These are phyloP conservation scores for Yarrowia sp. DNA, from an alignment of 805 yeast genomes.

Conservation along the genomic window DNA sequence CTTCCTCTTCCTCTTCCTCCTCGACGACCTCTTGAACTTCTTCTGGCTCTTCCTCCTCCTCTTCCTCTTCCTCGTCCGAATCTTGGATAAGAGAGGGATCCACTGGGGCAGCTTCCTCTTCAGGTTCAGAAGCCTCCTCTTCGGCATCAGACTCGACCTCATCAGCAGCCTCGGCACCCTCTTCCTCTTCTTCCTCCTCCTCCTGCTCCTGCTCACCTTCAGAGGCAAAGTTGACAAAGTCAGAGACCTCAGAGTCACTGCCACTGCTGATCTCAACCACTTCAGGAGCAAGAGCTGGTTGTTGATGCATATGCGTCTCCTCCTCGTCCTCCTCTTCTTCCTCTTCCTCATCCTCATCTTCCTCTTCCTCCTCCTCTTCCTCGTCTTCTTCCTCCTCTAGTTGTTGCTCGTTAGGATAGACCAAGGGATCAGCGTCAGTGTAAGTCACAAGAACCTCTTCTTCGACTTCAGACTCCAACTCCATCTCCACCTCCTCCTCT, in stretches of 20 bases:
- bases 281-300: background rate
- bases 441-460: too few species aligned
- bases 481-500: background rate
- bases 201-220: background rate
- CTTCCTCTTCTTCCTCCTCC: background rate
- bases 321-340: background rate
- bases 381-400: background rate
- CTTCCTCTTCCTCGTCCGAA: background rate
- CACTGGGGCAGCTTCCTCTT: background rate
- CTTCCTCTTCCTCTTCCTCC: background rate
- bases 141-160: background rate
- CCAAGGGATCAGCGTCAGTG: too few species aligned
- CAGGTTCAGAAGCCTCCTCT: background rate
- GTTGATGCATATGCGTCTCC: background rate
- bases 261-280: constrained; percentile 4
- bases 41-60: background rate
- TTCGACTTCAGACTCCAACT: too few species aligned
- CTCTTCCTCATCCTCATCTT: background rate
- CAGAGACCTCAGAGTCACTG: background rate
- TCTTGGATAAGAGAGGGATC: too few species aligned
- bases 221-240: background rate
- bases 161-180: background rate
- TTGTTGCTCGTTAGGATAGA: too few species aligned
- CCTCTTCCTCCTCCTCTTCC: background rate
- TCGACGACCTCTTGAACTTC: constrained; percentile 1